A percentile compares a stretch with the other conserved stretches of the same genome.
These are phyloP conservation scores for Suaeda aralocaspica DNA, from an alignment of 148 eudicot genomes.

Conservation along the genomic window DNA sequence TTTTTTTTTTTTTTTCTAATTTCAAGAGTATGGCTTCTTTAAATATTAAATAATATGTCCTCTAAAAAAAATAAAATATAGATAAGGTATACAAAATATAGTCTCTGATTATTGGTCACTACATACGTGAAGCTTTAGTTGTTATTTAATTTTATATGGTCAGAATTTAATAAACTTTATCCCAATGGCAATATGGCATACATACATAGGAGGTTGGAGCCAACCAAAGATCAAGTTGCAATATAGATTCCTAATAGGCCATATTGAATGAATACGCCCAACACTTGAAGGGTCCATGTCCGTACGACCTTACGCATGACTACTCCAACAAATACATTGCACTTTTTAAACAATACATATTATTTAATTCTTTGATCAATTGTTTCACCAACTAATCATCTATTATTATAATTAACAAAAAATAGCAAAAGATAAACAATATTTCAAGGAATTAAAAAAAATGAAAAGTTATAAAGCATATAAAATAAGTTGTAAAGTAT, in stretches of 20 bases:
- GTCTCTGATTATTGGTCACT: slow-evolving; percentile 10
- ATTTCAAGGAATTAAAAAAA: too few species aligned
- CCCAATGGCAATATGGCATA: not conserved
- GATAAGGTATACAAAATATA: too few species aligned
- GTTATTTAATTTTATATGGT: not conserved
- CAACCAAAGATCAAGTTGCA: slow-evolving; percentile 11
- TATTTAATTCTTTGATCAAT: too few species aligned
- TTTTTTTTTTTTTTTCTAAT: too few species aligned
- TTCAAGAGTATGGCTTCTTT: too few species aligned
- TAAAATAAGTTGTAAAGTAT: too few species aligned
- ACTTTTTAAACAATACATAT: too few species aligned
- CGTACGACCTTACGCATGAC: slow-evolving; percentile 17
- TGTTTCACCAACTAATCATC: too few species aligned
- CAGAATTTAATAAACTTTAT: not conserved
- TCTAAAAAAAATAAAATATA: too few species aligned
- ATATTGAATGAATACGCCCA: slow-evolving; percentile 10
- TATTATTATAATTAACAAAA: too few species aligned
- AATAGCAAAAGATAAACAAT: too few species aligned
- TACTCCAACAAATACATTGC: slow-evolving; percentile 23
- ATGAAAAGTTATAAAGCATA: too few species aligned
- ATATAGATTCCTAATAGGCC: slow-evolving; percentile 7
- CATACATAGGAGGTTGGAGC: slow-evolving; percentile 8
- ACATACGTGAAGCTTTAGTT: not conserved
- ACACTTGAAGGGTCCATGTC: slow-evolving; percentile 1
- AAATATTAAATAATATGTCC: not conserved